Conservation (phyloP, 202 grass and related monocot species). For the Schoenoplectus triqueter region DNA sequence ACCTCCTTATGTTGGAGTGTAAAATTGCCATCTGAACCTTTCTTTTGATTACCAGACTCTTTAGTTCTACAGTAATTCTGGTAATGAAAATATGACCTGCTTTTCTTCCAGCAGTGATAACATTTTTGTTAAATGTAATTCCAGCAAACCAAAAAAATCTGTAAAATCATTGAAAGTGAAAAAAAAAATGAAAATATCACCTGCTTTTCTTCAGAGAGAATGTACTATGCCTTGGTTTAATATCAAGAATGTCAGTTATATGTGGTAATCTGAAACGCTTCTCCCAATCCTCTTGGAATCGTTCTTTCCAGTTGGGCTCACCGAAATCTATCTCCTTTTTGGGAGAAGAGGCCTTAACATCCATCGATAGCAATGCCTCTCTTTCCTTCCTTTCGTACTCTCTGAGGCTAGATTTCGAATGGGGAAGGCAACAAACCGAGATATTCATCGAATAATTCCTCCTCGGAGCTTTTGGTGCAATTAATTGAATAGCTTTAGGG, state of each 20-base stretch:
- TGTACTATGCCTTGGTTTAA: constrained; percentile 67
- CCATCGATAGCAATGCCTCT: constrained; percentile 26
- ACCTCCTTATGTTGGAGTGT: not conserved
- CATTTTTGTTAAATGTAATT: not conserved
- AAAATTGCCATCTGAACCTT: no score
- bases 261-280: constrained; percentile 73
- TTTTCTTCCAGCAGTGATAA: no score
- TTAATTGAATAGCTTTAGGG: constrained; percentile 5
- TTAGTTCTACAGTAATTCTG: no score
- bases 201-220: constrained; percentile 89
- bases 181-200: constrained; percentile 33
- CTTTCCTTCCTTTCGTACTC: constrained; percentile 41
- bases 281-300: constrained; percentile 76
- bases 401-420: constrained; percentile 38
- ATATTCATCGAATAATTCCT: constrained; percentile 28
- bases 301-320: constrained; percentile 73
- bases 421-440: constrained; percentile 29
- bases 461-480: not conserved
- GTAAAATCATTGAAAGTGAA: not conserved
- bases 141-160: not conserved
- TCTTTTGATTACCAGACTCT: no score
- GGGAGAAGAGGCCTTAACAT: constrained; percentile 40
- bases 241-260: constrained; percentile 86
- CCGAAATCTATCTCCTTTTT: constrained; percentile 69
- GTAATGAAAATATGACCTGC: no score